phyloP scores from a whole-genome alignment of 306 rosid species.

The Cucurbita pepo region DNA sequence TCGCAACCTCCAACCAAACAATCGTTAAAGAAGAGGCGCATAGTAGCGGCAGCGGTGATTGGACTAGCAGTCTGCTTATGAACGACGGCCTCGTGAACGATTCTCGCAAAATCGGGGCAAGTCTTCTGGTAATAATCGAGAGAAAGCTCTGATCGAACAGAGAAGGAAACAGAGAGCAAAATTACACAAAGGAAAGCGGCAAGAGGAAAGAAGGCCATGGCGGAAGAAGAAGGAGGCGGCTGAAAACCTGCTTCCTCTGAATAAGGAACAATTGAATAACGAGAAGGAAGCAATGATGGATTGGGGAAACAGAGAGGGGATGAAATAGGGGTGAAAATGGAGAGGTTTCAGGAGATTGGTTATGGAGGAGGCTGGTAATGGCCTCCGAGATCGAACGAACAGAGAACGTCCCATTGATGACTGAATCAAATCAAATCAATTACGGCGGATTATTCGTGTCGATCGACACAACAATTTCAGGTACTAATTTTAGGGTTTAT shows the following conservation, averaged over 20 bases:
- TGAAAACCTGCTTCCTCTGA: conserved; percentile 7
- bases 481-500: too few relatives aligned
- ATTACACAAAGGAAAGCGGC: background rate
- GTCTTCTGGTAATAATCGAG: conserved; percentile 20
- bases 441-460: background rate
- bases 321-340: background rate
- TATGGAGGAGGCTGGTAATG: background rate
- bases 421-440: background rate
- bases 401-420: background rate
- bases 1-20: conserved; percentile 41
- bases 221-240: background rate
- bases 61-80: conserved; percentile 20
- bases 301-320: background rate
- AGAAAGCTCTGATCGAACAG: conserved; percentile 15
- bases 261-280: background rate
- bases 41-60: conserved; percentile 28
- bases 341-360: background rate
- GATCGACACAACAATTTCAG: too few relatives aligned
- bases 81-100: conserved; percentile 19
- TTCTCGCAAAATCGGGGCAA: conserved; percentile 26
- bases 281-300: background rate
- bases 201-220: background rate
- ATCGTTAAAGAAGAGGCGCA: conserved; percentile 35
- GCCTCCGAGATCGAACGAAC: background rate
- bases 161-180: background rate